These are phyloP conservation scores for Dissoconium aciculare DNA, from an alignment of 2,329 filamentous ascomycete genomes.

Conservation along the genomic window DNA sequence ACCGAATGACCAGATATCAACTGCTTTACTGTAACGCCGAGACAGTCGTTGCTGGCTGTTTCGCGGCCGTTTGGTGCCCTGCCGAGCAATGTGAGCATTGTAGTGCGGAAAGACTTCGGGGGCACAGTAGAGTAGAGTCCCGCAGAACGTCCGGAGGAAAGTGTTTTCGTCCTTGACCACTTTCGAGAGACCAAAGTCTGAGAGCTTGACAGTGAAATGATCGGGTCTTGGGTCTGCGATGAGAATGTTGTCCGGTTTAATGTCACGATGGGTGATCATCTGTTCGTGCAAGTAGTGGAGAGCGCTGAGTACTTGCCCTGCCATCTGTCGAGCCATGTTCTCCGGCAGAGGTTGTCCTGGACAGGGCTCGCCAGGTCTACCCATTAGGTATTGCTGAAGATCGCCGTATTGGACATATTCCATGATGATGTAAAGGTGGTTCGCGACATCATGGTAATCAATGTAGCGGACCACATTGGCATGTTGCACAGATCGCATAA, in stretches of 20 bases:
- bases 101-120: constrained; percentile 89
- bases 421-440: constrained; percentile 91
- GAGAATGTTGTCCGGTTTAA: constrained; percentile 96
- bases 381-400: constrained; percentile 55
- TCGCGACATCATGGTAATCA: constrained; percentile 69
- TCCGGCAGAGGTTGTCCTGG: constrained; percentile 46
- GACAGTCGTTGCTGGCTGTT: constrained; percentile 23
- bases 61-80: constrained; percentile 42
- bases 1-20: constrained; percentile 93
- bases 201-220: constrained; percentile 65
- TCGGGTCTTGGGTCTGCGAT: constrained; percentile 53
- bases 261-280: constrained; percentile 93
- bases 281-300: constrained; percentile 73
- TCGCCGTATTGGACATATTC: constrained; percentile 77
- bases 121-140: constrained; percentile 87
- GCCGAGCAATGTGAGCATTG: constrained; percentile 45
- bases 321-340: constrained; percentile 52
- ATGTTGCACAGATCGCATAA: constrained; percentile 77
- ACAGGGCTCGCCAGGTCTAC: constrained; percentile 30
- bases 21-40: constrained; percentile 66
- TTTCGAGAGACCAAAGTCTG: constrained; percentile 93
- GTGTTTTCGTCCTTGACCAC: constrained; percentile 72
- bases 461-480: constrained; percentile 84
- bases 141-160: constrained; percentile 90
- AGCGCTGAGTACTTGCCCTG: constrained; percentile 63